Evolutionary conservation across 768 basidiomycete species (phyloP).

Genomic region (Naematelia encephala): DNA sequence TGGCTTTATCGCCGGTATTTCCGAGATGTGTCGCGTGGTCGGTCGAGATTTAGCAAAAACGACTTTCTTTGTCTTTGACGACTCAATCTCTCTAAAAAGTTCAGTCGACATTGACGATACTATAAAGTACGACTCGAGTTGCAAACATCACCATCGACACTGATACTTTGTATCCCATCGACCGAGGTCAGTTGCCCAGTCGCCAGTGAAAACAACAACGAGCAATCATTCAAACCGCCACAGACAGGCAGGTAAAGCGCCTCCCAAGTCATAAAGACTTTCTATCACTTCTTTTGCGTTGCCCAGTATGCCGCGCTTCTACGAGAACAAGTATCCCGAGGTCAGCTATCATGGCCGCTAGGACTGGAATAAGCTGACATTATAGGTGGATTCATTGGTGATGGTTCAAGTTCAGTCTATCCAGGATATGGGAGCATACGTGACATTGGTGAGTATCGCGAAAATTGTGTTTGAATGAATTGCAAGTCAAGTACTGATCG

Average conservation of each 20-base stretch:
- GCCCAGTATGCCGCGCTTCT: constrained; percentile 60
- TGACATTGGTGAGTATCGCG: constrained; percentile 91
- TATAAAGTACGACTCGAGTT: neutral
- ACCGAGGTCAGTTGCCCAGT: no score
- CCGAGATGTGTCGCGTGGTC: neutral
- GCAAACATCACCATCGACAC: neutral
- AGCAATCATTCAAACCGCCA: neutral
- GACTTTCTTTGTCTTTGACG: no score
- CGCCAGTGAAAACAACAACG: no score
- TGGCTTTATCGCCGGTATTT: neutral
- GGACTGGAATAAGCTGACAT: neutral
- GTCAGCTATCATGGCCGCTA: constrained; percentile 16
- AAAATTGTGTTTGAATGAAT: no score
- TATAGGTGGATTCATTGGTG: constrained; percentile 92
- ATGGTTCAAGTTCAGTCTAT: constrained; percentile 99
- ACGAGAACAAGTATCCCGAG: constrained; percentile 80
- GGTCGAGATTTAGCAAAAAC: neutral
- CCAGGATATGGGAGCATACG: constrained; percentile 99
- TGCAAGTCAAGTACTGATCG: neutral
- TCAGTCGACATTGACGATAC: no score
- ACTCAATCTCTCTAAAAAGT: no score
- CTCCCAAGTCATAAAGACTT: no score
- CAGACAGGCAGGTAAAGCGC: neutral
- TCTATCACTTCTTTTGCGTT: no score
- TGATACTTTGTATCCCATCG: no score